Percentiles rank a stretch among this genome's conserved stretches.
phyloP scores from a whole-genome alignment of 768 basidiomycete species.

The Tricholoma bakamatsutake region DNA sequence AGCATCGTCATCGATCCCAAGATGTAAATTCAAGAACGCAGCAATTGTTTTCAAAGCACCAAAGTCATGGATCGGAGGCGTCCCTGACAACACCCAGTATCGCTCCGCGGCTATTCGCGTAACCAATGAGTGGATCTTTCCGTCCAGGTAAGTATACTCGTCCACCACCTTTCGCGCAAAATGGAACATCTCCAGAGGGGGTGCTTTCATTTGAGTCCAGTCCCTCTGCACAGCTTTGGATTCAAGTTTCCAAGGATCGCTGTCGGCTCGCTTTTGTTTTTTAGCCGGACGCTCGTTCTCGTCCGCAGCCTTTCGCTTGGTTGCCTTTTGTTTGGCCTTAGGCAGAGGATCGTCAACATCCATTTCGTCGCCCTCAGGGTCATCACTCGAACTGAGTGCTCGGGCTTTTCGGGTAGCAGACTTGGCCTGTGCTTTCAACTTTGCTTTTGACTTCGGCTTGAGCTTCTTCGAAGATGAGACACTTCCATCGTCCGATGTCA shows the following conservation, averaged over 20 bases:
- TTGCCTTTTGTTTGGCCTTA: conserved; percentile 30
- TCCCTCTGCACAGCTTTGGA: conserved; percentile 57
- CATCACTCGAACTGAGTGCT: conserved; percentile 19
- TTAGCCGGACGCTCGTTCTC: conserved; percentile 40
- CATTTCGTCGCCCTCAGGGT: conserved; percentile 40
- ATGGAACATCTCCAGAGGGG: conserved; percentile 90
- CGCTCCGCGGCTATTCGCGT: conserved; percentile 71
- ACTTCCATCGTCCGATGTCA: conserved; percentile 30
- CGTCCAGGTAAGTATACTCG: conserved; percentile 90
- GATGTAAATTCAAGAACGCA: conserved; percentile 82
- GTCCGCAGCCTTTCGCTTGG: conserved; percentile 32
- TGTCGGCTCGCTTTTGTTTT: conserved; percentile 58
- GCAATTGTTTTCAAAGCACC: conserved; percentile 87
- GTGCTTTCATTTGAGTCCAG: conserved; percentile 75
- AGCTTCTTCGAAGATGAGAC: conserved; percentile 11
- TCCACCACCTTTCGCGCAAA: conserved; percentile 87
- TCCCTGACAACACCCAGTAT: conserved; percentile 96
- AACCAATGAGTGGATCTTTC: conserved; percentile 71
- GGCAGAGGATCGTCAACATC: conserved; percentile 46
- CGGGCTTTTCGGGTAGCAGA: conserved; percentile 9
- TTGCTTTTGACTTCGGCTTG: conserved; percentile 25
- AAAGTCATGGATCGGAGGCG: conserved; percentile 90
- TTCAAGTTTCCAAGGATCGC: conserved; percentile 75
- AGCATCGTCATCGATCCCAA: conserved; percentile 86
- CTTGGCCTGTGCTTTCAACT: conserved; percentile 9